Percentiles rank a stretch among this genome's conserved stretches.
phyloP scores from a whole-genome alignment of 2,329 filamentous ascomycete species.

The Hypoxylon sp. region DNA sequence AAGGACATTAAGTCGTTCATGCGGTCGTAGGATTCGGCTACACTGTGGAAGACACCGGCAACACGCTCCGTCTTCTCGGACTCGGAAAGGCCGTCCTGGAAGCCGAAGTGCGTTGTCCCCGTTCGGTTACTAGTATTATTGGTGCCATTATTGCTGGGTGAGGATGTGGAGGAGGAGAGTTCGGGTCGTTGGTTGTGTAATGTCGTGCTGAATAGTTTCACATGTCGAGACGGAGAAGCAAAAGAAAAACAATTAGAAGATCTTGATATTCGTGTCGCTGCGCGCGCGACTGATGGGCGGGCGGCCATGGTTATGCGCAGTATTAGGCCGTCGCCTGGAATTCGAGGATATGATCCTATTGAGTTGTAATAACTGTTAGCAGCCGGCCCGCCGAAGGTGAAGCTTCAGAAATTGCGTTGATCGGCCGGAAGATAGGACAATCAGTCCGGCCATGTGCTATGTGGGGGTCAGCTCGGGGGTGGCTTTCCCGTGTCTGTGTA shows the following conservation, averaged over 20 bases:
- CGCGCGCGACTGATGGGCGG: conserved; percentile 47
- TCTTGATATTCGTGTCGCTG: conserved; percentile 45
- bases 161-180: conserved; percentile 34
- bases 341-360: conserved; percentile 22
- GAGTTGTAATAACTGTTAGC: conserved; percentile 12
- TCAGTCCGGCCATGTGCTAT: conserved; percentile 21
- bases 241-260: conserved; percentile 18
- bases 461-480: conserved; percentile 22
- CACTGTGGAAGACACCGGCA: conserved; percentile 91
- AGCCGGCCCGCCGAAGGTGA: conserved; percentile 15
- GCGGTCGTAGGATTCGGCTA: conserved; percentile 93
- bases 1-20: conserved; percentile 99
- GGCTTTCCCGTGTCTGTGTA: conserved; percentile 6
- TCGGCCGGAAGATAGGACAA: conserved; percentile 27
- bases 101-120: conserved; percentile 89
- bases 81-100: conserved; percentile 82
- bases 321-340: conserved; percentile 37
- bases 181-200: conserved; percentile 40
- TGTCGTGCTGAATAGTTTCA: conserved; percentile 48
- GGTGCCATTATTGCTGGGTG: conserved; percentile 43
- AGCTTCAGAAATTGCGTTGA: conserved; percentile 29
- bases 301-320: conserved; percentile 49
- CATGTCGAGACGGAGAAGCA: conserved; percentile 23
- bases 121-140: conserved; percentile 53
- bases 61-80: conserved; percentile 80